Percentiles rank a stretch among this genome's conserved stretches.
Evolutionary conservation across 345 rosid species (phyloP).

Genomic region (Salix arbutifolia): DNA sequence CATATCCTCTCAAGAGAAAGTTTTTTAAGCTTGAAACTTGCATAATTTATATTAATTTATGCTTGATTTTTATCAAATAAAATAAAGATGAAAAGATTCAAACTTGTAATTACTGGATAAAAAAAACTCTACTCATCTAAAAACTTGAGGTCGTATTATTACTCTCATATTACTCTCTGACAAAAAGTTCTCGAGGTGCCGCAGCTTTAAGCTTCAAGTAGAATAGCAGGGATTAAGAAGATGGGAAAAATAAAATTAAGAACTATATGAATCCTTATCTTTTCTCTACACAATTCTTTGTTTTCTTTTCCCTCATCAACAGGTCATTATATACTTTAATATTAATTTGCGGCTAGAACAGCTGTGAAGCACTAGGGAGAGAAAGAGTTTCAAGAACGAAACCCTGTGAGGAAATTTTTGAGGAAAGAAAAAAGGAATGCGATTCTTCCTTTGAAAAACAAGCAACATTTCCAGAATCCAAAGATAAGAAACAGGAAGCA

Average conservation of each 20-base stretch:
- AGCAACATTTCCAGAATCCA: conserved; percentile 18
- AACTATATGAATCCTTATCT: no score
- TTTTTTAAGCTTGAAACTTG: no score
- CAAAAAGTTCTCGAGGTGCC: conserved; percentile 5
- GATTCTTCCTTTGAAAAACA: conserved; percentile 30
- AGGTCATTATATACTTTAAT: neutral
- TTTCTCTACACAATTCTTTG: neutral
- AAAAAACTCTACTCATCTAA: no score
- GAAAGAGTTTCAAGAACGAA: neutral
- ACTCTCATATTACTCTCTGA: no score
- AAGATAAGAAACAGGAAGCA: conserved; percentile 31
- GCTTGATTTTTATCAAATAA: no score
- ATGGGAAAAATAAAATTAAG: no score
- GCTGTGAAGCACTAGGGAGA: neutral
- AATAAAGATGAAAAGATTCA: no score
- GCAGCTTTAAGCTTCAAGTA: neutral
- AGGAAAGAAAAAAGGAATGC: conserved; percentile 17
- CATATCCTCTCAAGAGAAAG: no score
- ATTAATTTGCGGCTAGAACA: conserved; percentile 7
- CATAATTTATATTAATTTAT: no score
- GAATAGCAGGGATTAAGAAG: no score
- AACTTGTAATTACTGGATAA: no score
- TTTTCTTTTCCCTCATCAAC: conserved; percentile 1
- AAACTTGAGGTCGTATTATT: no score
- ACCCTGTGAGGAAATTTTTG: conserved; percentile 7